Base-by-base conservation (phyloP, 2,329 filamentous ascomycete species). In the Annulohypoxylon truncatum region DNA sequence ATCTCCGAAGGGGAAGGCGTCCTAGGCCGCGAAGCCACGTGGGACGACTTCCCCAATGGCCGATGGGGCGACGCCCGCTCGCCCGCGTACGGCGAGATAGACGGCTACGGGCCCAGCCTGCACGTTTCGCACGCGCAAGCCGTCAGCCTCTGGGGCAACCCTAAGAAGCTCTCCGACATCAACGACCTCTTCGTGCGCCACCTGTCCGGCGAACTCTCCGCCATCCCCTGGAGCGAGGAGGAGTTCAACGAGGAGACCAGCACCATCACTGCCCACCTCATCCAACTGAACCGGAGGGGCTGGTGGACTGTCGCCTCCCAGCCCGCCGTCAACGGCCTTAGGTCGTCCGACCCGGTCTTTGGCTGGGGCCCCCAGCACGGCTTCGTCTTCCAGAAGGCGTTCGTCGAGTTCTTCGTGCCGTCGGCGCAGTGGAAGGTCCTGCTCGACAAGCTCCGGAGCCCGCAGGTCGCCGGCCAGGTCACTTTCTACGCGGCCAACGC, bases 301-400 rank as follows among this genome's bases (percentile, higher is more conserved):
- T 97, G 94, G 92, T 97, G 94, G 94, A 97, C 94, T 2, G 90
- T 99, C 3, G 96, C 96, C 3, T 97, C 93, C 3, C 96, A 99
- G 77, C 96, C 96, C 3, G 93, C 95, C 13, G 93, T 97, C 61
- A 97, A 97, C 76, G 94, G 94, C 42, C 81, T 94, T 18, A 87
- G 86, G 33, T 96, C 92, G 26, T 88, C 86, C 50, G 89, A 99
- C 77, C 81, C 86, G 2, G 87, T 92, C 18, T 97, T 97, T 74
- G 96, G 96, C 68, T 99, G 96, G 96, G 96, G 96, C 1, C 96
- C 96, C 0, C 87, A 87, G 52, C 90, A 94, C 73, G 96, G 96
- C 15, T 98, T 97, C 77, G 94, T 98, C 50, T 99, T 97, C 83
- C 96, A 99, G 76, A 99, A 98, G 80, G 92, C 95, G 0, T 99